These are phyloP conservation scores for Blepharisma undulans DNA, from an alignment of 169 alveolate genomes.

Conservation along the genomic window DNA sequence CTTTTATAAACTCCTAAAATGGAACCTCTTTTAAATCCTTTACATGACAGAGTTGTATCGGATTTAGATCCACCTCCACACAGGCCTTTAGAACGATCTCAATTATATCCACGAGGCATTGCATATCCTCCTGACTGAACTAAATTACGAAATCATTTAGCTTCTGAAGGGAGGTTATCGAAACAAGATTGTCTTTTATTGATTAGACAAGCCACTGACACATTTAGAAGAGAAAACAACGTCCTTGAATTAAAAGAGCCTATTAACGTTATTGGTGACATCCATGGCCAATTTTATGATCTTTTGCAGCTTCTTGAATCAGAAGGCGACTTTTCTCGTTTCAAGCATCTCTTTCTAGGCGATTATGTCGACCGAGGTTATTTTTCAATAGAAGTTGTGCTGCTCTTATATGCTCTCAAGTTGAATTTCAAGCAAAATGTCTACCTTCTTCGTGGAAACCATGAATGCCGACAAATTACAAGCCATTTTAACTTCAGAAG, in stretches of 20 bases:
- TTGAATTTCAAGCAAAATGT: constrained; percentile 87
- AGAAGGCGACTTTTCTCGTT: constrained; percentile 63
- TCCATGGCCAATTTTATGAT: constrained; percentile 92
- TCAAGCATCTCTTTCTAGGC: constrained; percentile 94
- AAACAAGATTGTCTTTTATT: constrained; percentile 84
- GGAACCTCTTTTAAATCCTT: constrained; percentile 28
- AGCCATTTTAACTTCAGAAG: constrained; percentile 95
- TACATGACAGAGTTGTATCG: constrained; percentile 3
- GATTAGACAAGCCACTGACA: constrained; percentile 71
- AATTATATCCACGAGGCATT: constrained; percentile 14
- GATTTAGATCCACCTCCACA: constrained; percentile 32
- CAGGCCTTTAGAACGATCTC: not conserved
- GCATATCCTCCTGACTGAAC: constrained; percentile 90
- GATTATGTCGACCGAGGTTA: constrained; percentile 97
- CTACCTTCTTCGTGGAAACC: constrained; percentile 95
- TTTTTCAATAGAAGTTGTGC: constrained; percentile 90
- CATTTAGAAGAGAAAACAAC: constrained; percentile 88
- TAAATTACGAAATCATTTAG: constrained; percentile 79
- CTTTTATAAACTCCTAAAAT: not conserved
- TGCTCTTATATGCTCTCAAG: constrained; percentile 87
- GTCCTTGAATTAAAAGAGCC: constrained; percentile 86
- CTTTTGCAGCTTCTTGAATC: constrained; percentile 82
- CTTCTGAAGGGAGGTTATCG: constrained; percentile 87
- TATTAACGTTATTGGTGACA: constrained; percentile 92
- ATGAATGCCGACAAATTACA: constrained; percentile 97